Conservation (phyloP, 2,329 filamentous ascomycete genomes). For the Ophiostoma triangulosporum region DNA sequence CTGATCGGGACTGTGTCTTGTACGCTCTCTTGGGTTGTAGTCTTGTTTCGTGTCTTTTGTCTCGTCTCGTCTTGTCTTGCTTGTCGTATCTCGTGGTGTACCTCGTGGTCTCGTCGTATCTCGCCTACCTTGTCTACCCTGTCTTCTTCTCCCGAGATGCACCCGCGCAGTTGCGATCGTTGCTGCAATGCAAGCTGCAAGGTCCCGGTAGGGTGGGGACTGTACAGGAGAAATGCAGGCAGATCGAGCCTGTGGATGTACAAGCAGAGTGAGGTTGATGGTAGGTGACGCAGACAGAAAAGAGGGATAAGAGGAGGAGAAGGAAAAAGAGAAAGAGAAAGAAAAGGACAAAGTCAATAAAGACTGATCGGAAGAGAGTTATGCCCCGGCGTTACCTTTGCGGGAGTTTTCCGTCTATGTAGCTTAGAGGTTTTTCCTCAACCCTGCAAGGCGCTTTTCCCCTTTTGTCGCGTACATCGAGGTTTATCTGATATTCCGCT, state of each 20-base stretch:
- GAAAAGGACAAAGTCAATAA: no score
- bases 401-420: slow-evolving; percentile 3
- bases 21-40: background rate
- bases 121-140: background rate
- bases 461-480: slow-evolving; percentile 6
- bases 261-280: no score
- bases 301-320: background rate
- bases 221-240: background rate
- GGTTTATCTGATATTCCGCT: background rate
- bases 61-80: background rate
- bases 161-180: slow-evolving; percentile 6
- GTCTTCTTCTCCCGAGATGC: slow-evolving; percentile 1
- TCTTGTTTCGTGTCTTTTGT: background rate
- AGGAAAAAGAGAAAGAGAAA: background rate
- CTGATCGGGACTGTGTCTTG: background rate
- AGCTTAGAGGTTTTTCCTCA: slow-evolving; percentile 5
- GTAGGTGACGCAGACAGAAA: background rate
- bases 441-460: slow-evolving; percentile 13
- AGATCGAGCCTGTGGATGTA: no score
- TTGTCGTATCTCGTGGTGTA: background rate
- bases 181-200: slow-evolving; percentile 12
- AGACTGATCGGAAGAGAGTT: background rate
- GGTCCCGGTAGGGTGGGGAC: slow-evolving; percentile 7
- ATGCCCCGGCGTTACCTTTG: background rate
- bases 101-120: background rate